Evolutionary conservation across 345 rosid species (phyloP).

Genomic region (Rhodamnia rubescens): DNA sequence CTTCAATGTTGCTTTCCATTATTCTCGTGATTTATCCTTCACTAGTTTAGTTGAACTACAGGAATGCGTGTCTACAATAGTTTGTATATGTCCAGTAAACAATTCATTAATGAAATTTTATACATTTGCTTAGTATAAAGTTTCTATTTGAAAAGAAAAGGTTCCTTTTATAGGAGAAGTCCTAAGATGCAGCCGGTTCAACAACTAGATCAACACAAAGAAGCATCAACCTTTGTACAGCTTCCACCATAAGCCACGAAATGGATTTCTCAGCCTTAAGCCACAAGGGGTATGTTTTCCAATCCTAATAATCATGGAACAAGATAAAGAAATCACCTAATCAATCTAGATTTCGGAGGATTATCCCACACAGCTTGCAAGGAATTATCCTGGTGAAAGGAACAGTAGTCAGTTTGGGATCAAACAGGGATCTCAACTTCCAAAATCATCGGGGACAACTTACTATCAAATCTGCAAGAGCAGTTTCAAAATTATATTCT

Average conservation of each 20-base stretch:
- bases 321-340: conserved; percentile 29
- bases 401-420: neutral
- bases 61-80: neutral
- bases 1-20: neutral
- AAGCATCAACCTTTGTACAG: neutral
- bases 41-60: neutral
- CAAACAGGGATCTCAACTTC: neutral
- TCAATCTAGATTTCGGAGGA: conserved; percentile 16
- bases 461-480: conserved; percentile 69
- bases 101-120: neutral
- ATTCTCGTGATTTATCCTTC: neutral
- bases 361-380: conserved; percentile 69
- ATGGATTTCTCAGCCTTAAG: neutral
- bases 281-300: neutral
- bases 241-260: neutral
- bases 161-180: neutral
- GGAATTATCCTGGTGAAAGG: conserved; percentile 53
- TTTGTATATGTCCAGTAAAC: neutral
- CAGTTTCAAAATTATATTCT: conserved; percentile 54
- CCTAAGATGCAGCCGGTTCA: neutral
- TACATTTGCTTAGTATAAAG: neutral
- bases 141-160: neutral
- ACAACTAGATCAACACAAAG: neutral
- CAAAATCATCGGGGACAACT: conserved; percentile 4
- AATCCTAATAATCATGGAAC: neutral